A percentile compares a stretch with the other conserved stretches of the same genome.
phyloP scores from a whole-genome alignment of 108 stramenopile species.

The Mediolabrus comicus region DNA sequence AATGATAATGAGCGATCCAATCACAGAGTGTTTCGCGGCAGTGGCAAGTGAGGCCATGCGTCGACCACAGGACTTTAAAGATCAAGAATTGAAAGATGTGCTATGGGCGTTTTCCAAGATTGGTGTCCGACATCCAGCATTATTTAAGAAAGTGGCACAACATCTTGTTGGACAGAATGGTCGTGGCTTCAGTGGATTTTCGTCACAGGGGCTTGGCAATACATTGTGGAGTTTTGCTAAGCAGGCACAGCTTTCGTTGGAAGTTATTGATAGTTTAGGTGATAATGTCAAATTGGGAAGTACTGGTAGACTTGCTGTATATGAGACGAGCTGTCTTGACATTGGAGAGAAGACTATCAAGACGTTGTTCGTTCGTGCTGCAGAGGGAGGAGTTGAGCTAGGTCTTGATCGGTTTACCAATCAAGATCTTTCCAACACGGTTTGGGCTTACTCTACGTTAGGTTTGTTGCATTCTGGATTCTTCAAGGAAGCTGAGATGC shows the following conservation, averaged over 20 bases:
- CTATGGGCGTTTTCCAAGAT: conserved; percentile 75
- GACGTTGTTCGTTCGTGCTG: conserved; percentile 54
- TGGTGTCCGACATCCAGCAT: conserved; percentile 71
- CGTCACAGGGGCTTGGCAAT: conserved; percentile 75
- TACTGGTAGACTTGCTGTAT: conserved; percentile 69
- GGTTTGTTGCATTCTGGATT: conserved; percentile 67
- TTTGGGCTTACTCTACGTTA: conserved; percentile 73
- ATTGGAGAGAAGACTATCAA: conserved; percentile 69
- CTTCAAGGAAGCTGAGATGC: conserved; percentile 43
- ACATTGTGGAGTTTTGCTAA: conserved; percentile 60
- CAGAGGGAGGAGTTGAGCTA: conserved; percentile 50
- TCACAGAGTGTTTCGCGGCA: conserved; percentile 58
- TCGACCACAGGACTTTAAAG: conserved; percentile 74
- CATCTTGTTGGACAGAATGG: conserved; percentile 50
- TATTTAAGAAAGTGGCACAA: conserved; percentile 70
- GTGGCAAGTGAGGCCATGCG: conserved; percentile 68
- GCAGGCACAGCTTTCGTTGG: conserved; percentile 72
- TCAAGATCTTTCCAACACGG: conserved; percentile 73
- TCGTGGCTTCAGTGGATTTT: conserved; percentile 65
- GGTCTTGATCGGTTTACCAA: conserved; percentile 56
- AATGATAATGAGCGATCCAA: conserved; percentile 50
- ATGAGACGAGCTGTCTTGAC: conserved; percentile 70
- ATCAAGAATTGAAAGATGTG: conserved; percentile 83
- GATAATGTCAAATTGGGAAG: conserved; percentile 32
- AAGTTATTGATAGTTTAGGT: conserved; percentile 47